Base-by-base conservation (phyloP, 371 early-diverging fungal genomes). In the Saksenaea vasiformis region DNA sequence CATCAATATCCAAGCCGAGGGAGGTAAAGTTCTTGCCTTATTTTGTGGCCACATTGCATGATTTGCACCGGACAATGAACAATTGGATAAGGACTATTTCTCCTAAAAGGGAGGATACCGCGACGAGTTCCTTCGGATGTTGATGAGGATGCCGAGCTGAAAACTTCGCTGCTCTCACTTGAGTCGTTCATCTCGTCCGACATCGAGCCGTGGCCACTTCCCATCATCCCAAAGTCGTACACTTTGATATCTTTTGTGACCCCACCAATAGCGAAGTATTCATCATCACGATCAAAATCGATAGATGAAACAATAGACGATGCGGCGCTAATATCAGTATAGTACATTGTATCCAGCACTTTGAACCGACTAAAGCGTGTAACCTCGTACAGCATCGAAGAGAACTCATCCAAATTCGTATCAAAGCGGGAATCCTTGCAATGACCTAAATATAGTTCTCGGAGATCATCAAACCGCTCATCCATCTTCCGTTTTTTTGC, bases 191-290 rank as follows among this genome's bases (percentile, higher is more conserved):
- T 47, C 51, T 47, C 51, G 19, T 47, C 51, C 11, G 51, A 19
- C 10, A 11, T 22, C 5, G 22, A 10, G 24, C 22, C 22, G 51
- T 73, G 58, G 75, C 83, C 60, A 34, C 77, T 72, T 56, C 77
- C 76, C 35, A 90, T 79, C 51, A 82, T 82, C 17, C 76, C 83
- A 67, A 85, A 94, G 56, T 95, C 95, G 71, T 85, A 97, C 9
- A 97, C 83, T 72, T 94, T 94, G 76, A 97, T 95, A 58, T 93
- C 93, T 55, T 88, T 89, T 19, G 92, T 90, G 0, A 96, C 95
- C n/a, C 97, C 96, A 24, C 93, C 96, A 0, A 92, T 89, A 1
- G 96, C 97, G 85, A 97, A 95, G 61, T 87, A 89, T 67, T 93
- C 91, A 57, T 93, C 91, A 64, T 97, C 96, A 34, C 89, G 81